Evolutionary conservation across 192 early-diverging fungal species (phyloP).

Genomic region (Gigaspora rosea): DNA sequence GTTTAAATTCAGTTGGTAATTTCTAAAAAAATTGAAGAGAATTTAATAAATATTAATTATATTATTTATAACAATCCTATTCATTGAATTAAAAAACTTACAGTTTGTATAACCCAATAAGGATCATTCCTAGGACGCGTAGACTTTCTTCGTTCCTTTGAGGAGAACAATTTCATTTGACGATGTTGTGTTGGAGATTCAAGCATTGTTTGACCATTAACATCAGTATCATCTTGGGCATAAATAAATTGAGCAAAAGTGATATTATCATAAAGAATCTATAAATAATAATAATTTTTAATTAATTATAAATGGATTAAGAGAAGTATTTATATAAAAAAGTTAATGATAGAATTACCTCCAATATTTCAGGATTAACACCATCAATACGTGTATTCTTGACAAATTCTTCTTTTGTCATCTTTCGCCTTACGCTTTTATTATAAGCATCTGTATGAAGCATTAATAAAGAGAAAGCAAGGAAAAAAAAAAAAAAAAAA

Average conservation of each 20-base stretch:
- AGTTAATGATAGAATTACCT: conserved; percentile 47
- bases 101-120: conserved; percentile 46
- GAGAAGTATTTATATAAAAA: background rate
- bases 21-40: background rate
- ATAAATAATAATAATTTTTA: background rate
- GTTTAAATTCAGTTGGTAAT: conserved; percentile 22
- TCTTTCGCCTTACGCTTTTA: conserved; percentile 76
- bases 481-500: background rate
- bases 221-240: conserved; percentile 54
- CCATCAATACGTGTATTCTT: conserved; percentile 71
- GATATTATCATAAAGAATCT: conserved; percentile 66
- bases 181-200: conserved; percentile 5
- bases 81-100: no score
- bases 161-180: background rate
- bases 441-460: conserved; percentile 90
- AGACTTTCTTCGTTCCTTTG: conserved; percentile 32
- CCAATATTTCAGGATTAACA: conserved; percentile 67
- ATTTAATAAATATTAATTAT: no score
- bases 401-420: conserved; percentile 79
- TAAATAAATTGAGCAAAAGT: conserved; percentile 56
- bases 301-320: background rate
- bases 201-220: conserved; percentile 40
- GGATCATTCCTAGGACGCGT: conserved; percentile 36
- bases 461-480: conserved; percentile 79
- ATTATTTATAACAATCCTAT: no score